Evolutionary conservation across 1,139 yeast species (phyloP), one percentile per base, ranked within the genome.

Genomic region (Hemisphaericaspora xylanilytica): DNA sequence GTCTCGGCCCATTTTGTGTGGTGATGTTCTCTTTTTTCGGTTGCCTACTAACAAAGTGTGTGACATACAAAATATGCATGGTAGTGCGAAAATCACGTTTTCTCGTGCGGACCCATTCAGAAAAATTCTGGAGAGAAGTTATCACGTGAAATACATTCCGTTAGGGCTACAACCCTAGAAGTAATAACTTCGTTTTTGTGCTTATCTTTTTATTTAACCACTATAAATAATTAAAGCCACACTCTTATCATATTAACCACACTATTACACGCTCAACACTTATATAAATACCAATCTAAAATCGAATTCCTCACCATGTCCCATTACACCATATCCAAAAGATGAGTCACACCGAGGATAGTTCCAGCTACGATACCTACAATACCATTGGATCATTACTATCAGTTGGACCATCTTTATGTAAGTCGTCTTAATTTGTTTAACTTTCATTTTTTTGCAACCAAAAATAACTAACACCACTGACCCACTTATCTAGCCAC

Each of bases 381-480:
- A 20, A 3, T 11, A 18, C 32, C 8, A n/a, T 14, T 4, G n/a
- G 18, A 8, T 27, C 37, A 20, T 18, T 20, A 14, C 17, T 34
- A 12, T 34, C 37, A 15, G 29, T 34, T 10, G 32, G 32, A 5
- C 37, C 37, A 18, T 18, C 37, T 7, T 5, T 34, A 18, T 12
- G 37, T 34, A 34, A 14, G 32, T 33, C 9, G 12, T n/a, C 14
- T 17, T 20, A 9, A 11, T 14, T 14, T 18, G 25, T 27, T 12
- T 5, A 22, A 10, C 28, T 5, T n/a, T 11, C 14, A 3, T 12
- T 10, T 11, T 34, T 32, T 32, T 32, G 34, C 27, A 32, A 32
- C 27, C 34, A 22, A 3, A 14, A 8, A 14, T 15, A 12, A 32
- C 15, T 15, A 21, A 12, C 20, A 21, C 12, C 15, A 14, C 14